A percentile compares a stretch with the other conserved stretches of the same genome.
Evolutionary conservation across 192 early-diverging fungal genomes (phyloP).

Genomic region (Gryganskiella cystojenkinii): DNA sequence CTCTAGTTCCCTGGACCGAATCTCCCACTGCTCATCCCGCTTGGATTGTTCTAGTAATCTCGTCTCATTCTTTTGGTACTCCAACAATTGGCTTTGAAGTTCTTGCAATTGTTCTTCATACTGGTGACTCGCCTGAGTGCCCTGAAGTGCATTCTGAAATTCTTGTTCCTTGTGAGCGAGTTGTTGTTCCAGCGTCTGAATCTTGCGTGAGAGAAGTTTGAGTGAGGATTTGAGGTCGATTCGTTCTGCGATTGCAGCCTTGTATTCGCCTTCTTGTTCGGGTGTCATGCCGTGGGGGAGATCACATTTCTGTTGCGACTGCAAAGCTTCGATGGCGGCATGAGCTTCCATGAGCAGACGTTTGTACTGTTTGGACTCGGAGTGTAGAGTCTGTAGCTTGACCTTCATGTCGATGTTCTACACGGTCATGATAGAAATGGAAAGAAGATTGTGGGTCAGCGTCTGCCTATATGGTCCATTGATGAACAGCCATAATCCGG

Average conservation of each 20-base stretch:
- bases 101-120: constrained; percentile 33
- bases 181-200: constrained; percentile 13
- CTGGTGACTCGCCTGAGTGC: constrained; percentile 1
- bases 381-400: constrained; percentile 56
- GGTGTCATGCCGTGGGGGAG: constrained; percentile 57
- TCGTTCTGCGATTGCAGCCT: constrained; percentile 31
- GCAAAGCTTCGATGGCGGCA: constrained; percentile 57
- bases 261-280: constrained; percentile 48
- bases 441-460: background rate
- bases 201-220: constrained; percentile 11
- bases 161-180: constrained; percentile 13
- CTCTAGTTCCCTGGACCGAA: constrained; percentile 27
- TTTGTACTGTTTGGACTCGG: constrained; percentile 60
- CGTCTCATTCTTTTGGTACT: constrained; percentile 30
- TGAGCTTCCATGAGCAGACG: constrained; percentile 56
- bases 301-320: constrained; percentile 49
- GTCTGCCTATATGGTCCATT: background rate
- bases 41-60: constrained; percentile 26
- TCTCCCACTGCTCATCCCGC: constrained; percentile 39
- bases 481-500: background rate
- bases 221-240: constrained; percentile 8
- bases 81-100: constrained; percentile 10
- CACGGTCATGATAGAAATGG: background rate
- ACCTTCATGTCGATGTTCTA: constrained; percentile 66
- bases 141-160: constrained; percentile 15